Evolutionary conservation across 2,329 filamentous ascomycete genomes (phyloP), one percentile per base, ranked within the genome.

Genomic region (Aspergillus sp.): DNA sequence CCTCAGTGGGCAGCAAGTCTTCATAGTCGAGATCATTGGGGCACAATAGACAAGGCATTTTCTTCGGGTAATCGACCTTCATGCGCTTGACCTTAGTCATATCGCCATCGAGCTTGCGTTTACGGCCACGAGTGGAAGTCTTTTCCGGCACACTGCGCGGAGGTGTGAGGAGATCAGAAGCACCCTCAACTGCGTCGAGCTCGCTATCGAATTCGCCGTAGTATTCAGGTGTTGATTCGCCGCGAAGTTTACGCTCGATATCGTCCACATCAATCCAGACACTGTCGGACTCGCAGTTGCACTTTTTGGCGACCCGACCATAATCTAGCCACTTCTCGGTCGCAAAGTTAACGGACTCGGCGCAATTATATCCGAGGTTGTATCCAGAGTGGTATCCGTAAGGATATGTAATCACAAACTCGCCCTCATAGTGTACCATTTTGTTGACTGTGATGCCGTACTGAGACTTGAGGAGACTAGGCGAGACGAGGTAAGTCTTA

Each of bases 351-450:
- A 99, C 95, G 7, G 95, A 96, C 73, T 99, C 95, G 27, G 95
- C 95, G 75, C 95, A 99, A 73, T 99, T 99, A 79, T 99, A 99
- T 15, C 96, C 95, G 39, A 99, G 80, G 67, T 99, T 99, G 75
- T 96, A 99, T 4, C 95, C 95, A 5, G 95, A 99, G 71, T 99
- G 95, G 72, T 99, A 99, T 20, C 95, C 95, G 68, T 98, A 99
- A 0, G 95, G 95, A 71, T 96, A 99, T 0, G 95, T 99, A 63
- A 99, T 96, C 61, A 99, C 92, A 64, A 99, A 99, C 70, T 99
- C 95, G 59, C 95, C 93, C 61, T 96, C 95, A 66, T 96, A 92
- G 50, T 96, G 96, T 12, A 98, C 90, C 61, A 96, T 85, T 70
- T 91, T 93, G 80, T 99, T 99, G 71, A 98, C 96, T 56, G 90